Evolutionary conservation across 352 stramenopile genomes (phyloP).

Genomic region (Pythium scleroteichum): DNA sequence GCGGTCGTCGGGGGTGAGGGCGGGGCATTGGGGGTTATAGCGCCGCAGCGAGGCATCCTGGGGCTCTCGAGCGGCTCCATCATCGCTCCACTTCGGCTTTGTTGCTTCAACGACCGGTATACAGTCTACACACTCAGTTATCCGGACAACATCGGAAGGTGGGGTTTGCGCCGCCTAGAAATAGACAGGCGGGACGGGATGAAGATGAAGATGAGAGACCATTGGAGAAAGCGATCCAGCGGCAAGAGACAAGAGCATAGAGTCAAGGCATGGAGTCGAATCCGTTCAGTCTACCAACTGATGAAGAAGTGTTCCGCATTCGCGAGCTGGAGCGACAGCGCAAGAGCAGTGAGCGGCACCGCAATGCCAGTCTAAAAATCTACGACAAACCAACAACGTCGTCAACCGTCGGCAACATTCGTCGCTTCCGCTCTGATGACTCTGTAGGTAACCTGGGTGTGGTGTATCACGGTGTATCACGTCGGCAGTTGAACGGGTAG

Average conservation of each 20-base stretch:
- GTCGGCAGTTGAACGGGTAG: no score
- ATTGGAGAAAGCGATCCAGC: background rate
- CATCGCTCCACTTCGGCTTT: slow-evolving; percentile 25
- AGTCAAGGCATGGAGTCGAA: slow-evolving; percentile 51
- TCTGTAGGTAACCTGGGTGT: slow-evolving; percentile 29
- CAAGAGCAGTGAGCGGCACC: slow-evolving; percentile 79
- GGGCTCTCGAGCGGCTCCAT: slow-evolving; percentile 37
- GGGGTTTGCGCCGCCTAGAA: background rate
- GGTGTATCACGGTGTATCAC: no score
- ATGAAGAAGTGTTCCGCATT: slow-evolving; percentile 95
- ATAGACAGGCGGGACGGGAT: slow-evolving; percentile 1
- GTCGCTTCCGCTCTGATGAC: slow-evolving; percentile 64
- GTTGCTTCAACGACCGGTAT: background rate
- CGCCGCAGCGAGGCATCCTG: slow-evolving; percentile 7
- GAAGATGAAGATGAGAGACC: background rate
- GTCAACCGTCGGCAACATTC: slow-evolving; percentile 81
- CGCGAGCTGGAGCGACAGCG: slow-evolving; percentile 89
- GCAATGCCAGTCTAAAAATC: slow-evolving; percentile 74
- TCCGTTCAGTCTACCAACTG: slow-evolving; percentile 91
- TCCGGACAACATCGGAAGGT: slow-evolving; percentile 7
- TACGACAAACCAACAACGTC: slow-evolving; percentile 90
- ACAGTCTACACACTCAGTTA: slow-evolving; percentile 7
- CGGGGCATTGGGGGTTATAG: background rate
- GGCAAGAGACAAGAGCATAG: background rate
- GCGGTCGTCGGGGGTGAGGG: background rate